These are phyloP conservation scores for Ceratocystis cacaofunesta DNA, from an alignment of 2,329 filamentous ascomycete species.

Conservation along the genomic window DNA sequence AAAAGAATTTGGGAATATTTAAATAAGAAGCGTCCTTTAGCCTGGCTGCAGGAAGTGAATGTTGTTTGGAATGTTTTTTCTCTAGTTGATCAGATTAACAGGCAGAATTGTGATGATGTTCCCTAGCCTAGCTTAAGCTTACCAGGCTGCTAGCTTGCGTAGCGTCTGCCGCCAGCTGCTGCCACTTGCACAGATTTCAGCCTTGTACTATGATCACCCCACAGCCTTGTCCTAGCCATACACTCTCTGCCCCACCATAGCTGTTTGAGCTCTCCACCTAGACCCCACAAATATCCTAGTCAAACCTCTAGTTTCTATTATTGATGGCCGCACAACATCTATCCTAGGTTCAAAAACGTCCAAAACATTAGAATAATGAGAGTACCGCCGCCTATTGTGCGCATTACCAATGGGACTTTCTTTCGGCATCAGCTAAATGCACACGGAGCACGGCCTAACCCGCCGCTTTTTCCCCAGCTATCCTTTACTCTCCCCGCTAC, in stretches of 20 bases:
- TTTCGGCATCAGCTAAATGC: conserved; percentile 58
- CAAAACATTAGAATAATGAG: conserved; percentile 12
- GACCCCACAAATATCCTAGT: neutral
- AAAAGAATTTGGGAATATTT: neutral
- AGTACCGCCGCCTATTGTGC: conserved; percentile 44
- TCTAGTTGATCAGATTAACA: neutral
- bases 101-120: conserved; percentile 2
- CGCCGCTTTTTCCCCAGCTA: conserved; percentile 57
- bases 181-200: neutral
- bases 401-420: conserved; percentile 67
- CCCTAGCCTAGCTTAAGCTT: neutral
- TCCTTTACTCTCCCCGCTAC: conserved; percentile 53
- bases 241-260: neutral
- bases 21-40: neutral
- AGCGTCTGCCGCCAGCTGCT: neutral
- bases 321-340: too few species aligned
- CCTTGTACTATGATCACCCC: neutral
- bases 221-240: neutral
- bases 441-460: conserved; percentile 40
- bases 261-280: neutral
- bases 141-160: neutral
- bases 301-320: neutral
- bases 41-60: neutral
- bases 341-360: too few species aligned
- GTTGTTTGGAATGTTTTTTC: neutral